Evolutionary conservation across 2,329 filamentous ascomycete genomes (phyloP), one percentile per base, ranked within the genome.

Genomic region (Penicillium concentricum): DNA sequence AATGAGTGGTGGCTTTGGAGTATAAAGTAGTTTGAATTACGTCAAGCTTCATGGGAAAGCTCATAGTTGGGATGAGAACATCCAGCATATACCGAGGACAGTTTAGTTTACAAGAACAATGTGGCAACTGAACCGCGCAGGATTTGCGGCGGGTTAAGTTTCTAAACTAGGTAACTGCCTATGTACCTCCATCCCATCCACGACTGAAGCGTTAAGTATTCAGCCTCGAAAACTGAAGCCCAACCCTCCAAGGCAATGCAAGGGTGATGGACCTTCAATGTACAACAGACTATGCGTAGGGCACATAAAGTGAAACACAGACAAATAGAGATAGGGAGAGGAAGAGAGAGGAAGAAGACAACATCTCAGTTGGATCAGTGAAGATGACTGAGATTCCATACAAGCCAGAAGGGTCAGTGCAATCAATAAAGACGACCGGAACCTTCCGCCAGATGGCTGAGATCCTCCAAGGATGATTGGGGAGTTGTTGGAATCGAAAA

Each of bases 351-450:
- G 56, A 12, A 43, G 45, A 47, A 20, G 44, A 51, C 50, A 54
- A 52, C 30, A 39, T 53, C 65, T 60, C 66, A 70, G 69, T 71
- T 57, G 61, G 63, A 68, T 71, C 69, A 70, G 57, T 65, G 39
- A 69, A 69, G 64, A 70, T 64, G 67, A 70, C 67, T 61, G 61
- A 65, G 62, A 60, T 47, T 26, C 50, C 49, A 51, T 28, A 22
- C 26, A 35, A 35, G 28, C n/a, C 3, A 22, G 28, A 54, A 32
- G 35, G 47, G 56, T 52, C 65, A 73, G 72, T 74, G 56, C 71
- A 66, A 65, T 69, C 72, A 74, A 46, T 66, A 18, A 74, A 74
- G 72, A 72, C 61, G 71, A 74, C 71, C 72, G 59, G 68, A 61
- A 51, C 46, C 54, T 50, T 37, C 24, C 5, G 41, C 22, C 34